Evolutionary conservation across 139 green algal species (phyloP).

Genomic region (Chlorella sp.): DNA sequence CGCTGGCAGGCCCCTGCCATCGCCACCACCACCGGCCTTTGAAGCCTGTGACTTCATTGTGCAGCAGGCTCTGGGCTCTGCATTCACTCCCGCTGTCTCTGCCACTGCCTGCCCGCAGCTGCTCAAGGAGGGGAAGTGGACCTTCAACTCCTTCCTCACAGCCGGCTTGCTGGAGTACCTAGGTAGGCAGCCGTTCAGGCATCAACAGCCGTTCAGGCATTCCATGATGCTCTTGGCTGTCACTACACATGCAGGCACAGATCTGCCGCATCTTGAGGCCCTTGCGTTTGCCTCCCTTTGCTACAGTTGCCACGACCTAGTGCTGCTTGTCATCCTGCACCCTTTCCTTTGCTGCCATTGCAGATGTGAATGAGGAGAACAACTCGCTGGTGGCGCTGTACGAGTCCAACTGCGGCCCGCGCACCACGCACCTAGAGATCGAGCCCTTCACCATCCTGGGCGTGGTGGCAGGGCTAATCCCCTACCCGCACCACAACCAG

Average conservation of each 20-base stretch:
- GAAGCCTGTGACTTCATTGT: too few relatives aligned
- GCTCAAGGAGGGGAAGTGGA: conserved; percentile 68
- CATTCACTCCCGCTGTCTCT: neutral
- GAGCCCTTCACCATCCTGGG: conserved; percentile 99
- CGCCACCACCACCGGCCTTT: too few relatives aligned
- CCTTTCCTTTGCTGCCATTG: neutral
- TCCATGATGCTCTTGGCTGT: too few relatives aligned
- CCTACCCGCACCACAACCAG: conserved; percentile 99
- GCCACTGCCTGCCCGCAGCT: neutral
- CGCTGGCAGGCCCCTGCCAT: too few relatives aligned
- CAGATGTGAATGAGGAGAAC: conserved; percentile 98
- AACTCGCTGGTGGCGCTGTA: conserved; percentile 94
- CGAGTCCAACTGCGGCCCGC: conserved; percentile 65
- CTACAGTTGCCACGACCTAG: neutral
- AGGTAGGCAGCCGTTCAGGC: conserved; percentile 63
- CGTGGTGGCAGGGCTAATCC: conserved; percentile 97
- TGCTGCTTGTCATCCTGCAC: neutral
- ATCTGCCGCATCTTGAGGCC: too few relatives aligned
- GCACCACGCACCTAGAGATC: conserved; percentile 97
- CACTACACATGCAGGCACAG: too few relatives aligned
- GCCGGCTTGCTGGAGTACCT: conserved; percentile 97
- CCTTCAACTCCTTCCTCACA: conserved; percentile 85
- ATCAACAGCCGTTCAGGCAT: too few relatives aligned
- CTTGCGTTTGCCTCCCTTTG: too few relatives aligned
- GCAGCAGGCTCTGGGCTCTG: neutral